A percentile compares a stretch with the other conserved stretches of the same genome.
phyloP scores from a whole-genome alignment of 768 basidiomycete genomes.

The Tricholoma matsutake region DNA sequence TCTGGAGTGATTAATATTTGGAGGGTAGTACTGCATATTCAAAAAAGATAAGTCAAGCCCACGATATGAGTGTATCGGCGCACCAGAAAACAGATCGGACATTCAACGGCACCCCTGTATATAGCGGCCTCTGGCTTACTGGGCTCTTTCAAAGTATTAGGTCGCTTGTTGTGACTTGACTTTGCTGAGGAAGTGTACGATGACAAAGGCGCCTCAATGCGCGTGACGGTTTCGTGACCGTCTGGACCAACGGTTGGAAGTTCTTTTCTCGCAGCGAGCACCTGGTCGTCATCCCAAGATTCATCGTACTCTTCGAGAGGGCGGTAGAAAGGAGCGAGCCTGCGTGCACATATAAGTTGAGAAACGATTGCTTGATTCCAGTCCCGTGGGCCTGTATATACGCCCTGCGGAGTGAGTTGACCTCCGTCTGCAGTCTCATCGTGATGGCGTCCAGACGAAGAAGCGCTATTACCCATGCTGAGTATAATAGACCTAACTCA shows the following conservation, averaged over 20 bases:
- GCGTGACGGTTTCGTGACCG: constrained; percentile 40
- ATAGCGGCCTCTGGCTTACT: constrained; percentile 73
- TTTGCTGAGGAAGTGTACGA: constrained; percentile 28
- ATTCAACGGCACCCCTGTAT: constrained; percentile 85
- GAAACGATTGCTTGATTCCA: constrained; percentile 89
- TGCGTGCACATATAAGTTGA: constrained; percentile 83
- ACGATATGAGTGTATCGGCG: constrained; percentile 29
- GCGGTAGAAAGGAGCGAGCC: constrained; percentile 93
- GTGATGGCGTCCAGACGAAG: constrained; percentile 73
- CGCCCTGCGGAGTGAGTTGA: constrained; percentile 74
- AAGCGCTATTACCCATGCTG: constrained; percentile 79
- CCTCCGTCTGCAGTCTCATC: constrained; percentile 88
- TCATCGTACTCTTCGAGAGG: constrained; percentile 93
- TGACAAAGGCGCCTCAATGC: constrained; percentile 40
- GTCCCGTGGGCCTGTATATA: constrained; percentile 81
- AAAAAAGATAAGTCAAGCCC: constrained; percentile 28
- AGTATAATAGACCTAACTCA: not conserved
- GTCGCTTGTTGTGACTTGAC: constrained; percentile 50
- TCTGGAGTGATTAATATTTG: constrained; percentile 94
- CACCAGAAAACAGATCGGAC: constrained; percentile 97
- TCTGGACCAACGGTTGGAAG: constrained; percentile 45
- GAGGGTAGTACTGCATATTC: constrained; percentile 81
- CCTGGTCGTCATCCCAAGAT: constrained; percentile 84
- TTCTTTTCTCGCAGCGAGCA: constrained; percentile 78
- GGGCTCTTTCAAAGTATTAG: constrained; percentile 59